Evolutionary conservation across 1,284 basidiomycete species (phyloP).

Genomic region (Taiwanofungus camphoratus): DNA sequence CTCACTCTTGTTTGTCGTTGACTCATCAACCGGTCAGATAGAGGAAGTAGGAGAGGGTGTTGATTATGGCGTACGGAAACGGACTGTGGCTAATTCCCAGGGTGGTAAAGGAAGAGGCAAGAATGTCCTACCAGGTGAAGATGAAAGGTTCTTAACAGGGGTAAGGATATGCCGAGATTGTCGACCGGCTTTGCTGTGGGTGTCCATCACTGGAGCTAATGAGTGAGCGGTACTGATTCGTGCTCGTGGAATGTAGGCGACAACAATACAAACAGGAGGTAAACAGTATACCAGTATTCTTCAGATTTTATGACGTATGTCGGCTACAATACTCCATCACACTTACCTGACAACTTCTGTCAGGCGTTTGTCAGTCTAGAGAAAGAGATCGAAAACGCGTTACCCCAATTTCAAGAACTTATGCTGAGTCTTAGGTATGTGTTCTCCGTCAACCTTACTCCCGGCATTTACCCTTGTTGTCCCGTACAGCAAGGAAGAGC

Average conservation of each 20-base stretch:
- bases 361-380: slow-evolving; percentile 75
- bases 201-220: slow-evolving; percentile 1
- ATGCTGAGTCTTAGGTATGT: slow-evolving; percentile 49
- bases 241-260: slow-evolving; percentile 39
- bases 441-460: not conserved
- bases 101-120: slow-evolving; percentile 30
- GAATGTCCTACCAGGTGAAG: slow-evolving; percentile 45
- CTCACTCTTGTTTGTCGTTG: slow-evolving; percentile 76
- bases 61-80: slow-evolving; percentile 71
- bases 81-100: slow-evolving; percentile 23
- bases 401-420: slow-evolving; percentile 72
- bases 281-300: slow-evolving; percentile 56
- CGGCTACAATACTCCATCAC: not conserved
- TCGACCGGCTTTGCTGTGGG: slow-evolving; percentile 72
- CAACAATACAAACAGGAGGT: slow-evolving; percentile 76
- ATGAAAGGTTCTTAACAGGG: slow-evolving; percentile 78
- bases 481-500: slow-evolving; percentile 45
- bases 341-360: not conserved
- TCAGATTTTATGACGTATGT: slow-evolving; percentile 65
- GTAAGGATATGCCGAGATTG: slow-evolving; percentile 83
- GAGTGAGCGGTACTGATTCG: not conserved
- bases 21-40: slow-evolving; percentile 66
- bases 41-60: slow-evolving; percentile 86
- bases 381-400: slow-evolving; percentile 62
- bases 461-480: slow-evolving; percentile 1